phyloP scores from a whole-genome alignment of 148 eudicot species.

The Selenicereus undatus region DNA sequence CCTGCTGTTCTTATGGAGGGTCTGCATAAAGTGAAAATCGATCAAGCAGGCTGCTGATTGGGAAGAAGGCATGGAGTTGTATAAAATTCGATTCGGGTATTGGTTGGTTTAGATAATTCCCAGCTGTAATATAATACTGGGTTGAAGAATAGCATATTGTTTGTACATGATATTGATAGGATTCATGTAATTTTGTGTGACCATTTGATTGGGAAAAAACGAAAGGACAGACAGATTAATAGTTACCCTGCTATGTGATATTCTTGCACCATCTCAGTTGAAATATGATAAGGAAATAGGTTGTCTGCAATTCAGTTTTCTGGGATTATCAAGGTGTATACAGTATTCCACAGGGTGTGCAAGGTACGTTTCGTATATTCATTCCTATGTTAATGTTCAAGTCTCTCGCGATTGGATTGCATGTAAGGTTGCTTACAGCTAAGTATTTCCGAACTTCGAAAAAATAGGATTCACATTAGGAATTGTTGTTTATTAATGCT shows the following conservation, averaged over 20 bases:
- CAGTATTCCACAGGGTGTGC: neutral
- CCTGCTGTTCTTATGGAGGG: slow-evolving; percentile 24
- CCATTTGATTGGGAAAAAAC: slow-evolving; percentile 20
- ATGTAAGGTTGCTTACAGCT: too few relatives aligned
- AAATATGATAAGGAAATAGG: neutral
- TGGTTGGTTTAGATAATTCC: slow-evolving; percentile 30
- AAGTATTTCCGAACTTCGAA: too few relatives aligned
- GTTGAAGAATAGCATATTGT: slow-evolving; percentile 31
- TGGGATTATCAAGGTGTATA: neutral
- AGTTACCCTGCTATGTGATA: slow-evolving; percentile 14
- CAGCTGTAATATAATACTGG: slow-evolving; percentile 39
- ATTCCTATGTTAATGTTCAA: too few relatives aligned
- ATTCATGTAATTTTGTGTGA: slow-evolving; percentile 45
- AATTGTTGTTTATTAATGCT: too few relatives aligned
- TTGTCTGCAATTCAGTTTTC: neutral
- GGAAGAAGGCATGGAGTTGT: slow-evolving; percentile 17
- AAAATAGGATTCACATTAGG: too few relatives aligned
- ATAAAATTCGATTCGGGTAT: slow-evolving; percentile 29
- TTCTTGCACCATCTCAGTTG: slow-evolving; percentile 29
- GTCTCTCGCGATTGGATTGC: too few relatives aligned
- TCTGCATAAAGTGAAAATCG: slow-evolving; percentile 17
- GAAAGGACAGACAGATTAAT: slow-evolving; percentile 1
- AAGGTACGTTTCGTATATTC: too few relatives aligned
- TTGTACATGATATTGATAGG: slow-evolving; percentile 36
- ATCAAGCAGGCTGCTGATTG: slow-evolving; percentile 25